These are phyloP conservation scores for Annulohypoxylon bovei DNA, from an alignment of 495 filamentous ascomycete genomes.

Conservation along the genomic window DNA sequence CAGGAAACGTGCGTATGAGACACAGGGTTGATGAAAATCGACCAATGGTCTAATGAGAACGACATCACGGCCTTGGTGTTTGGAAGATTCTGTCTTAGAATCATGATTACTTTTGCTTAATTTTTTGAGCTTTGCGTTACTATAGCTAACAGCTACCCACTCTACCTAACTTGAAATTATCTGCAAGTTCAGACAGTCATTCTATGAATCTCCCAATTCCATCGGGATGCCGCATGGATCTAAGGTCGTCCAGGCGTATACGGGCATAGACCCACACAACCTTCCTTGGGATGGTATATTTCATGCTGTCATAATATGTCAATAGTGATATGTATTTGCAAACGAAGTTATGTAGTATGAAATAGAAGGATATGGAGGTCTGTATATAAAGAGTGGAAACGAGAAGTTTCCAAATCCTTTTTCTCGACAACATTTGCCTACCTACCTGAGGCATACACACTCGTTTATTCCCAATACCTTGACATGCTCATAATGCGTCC, in stretches of 20 bases:
- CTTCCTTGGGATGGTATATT: constrained; percentile 6
- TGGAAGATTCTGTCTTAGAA: constrained; percentile 30
- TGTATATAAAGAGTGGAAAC: constrained; percentile 32
- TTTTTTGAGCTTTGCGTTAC: constrained; percentile 24
- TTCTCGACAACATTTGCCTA: constrained; percentile 8
- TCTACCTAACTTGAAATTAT: constrained; percentile 20
- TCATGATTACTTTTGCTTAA: constrained; percentile 18
- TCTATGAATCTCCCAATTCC: constrained; percentile 20
- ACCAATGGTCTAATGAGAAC: constrained; percentile 21
- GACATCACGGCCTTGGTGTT: neutral
- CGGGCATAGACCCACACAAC: constrained; percentile 27
- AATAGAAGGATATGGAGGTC: neutral
- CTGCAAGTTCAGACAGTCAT: constrained; percentile 2
- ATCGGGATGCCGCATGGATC: constrained; percentile 37
- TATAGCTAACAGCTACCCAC: neutral
- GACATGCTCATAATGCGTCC: constrained; percentile 29
- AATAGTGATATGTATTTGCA: constrained; percentile 4
- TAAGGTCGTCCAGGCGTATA: constrained; percentile 24
- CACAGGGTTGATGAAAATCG: constrained; percentile 11
- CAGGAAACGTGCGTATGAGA: constrained; percentile 33
- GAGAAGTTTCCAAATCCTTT: neutral
- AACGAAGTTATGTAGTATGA: neutral
- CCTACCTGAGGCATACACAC: constrained; percentile 27
- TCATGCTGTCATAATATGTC: constrained; percentile 23
- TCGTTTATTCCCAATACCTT: constrained; percentile 29